These are phyloP conservation scores for Blastomyces parvus DNA, from an alignment of 2,329 filamentous ascomycete species.

Conservation along the genomic window DNA sequence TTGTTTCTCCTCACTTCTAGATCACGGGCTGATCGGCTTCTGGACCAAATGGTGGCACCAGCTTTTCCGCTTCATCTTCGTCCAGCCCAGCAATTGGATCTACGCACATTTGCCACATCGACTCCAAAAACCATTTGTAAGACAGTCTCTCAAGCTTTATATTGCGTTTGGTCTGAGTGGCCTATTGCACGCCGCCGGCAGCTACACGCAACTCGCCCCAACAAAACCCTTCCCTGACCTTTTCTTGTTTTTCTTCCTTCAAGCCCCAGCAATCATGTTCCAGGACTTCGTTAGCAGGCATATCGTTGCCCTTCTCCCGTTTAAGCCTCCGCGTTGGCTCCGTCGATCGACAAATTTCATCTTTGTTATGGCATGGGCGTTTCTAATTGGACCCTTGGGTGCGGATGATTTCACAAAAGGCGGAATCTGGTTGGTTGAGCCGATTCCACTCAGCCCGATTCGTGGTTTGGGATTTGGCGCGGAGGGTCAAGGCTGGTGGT, in stretches of 20 bases:
- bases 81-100: constrained; percentile 32
- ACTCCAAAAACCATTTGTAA: constrained; percentile 15
- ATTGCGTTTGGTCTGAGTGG: constrained; percentile 30
- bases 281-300: constrained; percentile 42
- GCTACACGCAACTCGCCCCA: constrained; percentile 55
- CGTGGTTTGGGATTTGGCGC: constrained; percentile 56
- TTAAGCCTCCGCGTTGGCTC: constrained; percentile 37
- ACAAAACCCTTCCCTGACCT: constrained; percentile 46
- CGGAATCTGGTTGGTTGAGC: constrained; percentile 73
- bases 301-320: constrained; percentile 28
- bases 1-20: constrained; percentile 32
- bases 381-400: constrained; percentile 55
- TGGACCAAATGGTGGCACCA: constrained; percentile 93
- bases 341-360: constrained; percentile 50
- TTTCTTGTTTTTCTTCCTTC: constrained; percentile 61
- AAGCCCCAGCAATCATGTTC: constrained; percentile 54
- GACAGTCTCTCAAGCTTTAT: constrained; percentile 21
- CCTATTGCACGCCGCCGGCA: constrained; percentile 59
- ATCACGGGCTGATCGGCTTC: constrained; percentile 65
- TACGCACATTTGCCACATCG: constrained; percentile 22
- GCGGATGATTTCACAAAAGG: constrained; percentile 64
- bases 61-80: constrained; percentile 59
- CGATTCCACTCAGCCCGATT: constrained; percentile 65
- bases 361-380: constrained; percentile 59
- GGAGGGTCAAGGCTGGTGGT: constrained; percentile 57